phyloP scores from a whole-genome alignment of 768 basidiomycete genomes.

The Chiua virens region DNA sequence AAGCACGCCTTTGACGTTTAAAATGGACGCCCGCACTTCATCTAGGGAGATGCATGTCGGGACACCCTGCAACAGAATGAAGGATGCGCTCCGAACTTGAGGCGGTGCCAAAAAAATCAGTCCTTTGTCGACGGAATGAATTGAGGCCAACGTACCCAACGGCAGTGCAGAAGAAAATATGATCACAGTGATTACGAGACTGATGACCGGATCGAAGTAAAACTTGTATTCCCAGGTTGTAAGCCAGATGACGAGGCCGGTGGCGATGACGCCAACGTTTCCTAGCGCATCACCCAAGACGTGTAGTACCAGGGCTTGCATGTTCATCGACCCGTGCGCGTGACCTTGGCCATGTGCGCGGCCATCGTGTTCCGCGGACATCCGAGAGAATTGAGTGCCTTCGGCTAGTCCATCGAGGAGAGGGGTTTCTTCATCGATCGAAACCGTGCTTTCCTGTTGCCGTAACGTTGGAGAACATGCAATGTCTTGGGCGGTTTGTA shows the following conservation, averaged over 20 bases:
- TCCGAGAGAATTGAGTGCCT: conserved; percentile 7
- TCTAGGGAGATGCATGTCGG: conserved; percentile 88
- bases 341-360: conserved; percentile 32
- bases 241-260: conserved; percentile 93
- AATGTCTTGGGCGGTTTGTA: conserved; percentile 84
- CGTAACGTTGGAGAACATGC: conserved; percentile 36
- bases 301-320: conserved; percentile 93
- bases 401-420: conserved; percentile 32
- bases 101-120: conserved; percentile 12
- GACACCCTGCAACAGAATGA: conserved; percentile 93
- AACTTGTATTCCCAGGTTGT: conserved; percentile 81
- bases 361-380: conserved; percentile 13
- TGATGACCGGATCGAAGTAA: conserved; percentile 92
- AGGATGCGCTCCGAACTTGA: conserved; percentile 84
- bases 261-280: conserved; percentile 95
- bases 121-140: background rate
- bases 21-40: conserved; percentile 80
- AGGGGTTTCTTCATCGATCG: conserved; percentile 43
- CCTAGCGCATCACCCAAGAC: conserved; percentile 97
- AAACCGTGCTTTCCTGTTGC: conserved; percentile 1
- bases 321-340: conserved; percentile 86
- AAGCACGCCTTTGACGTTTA: conserved; percentile 76
- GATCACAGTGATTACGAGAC: conserved; percentile 90
- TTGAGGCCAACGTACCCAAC: conserved; percentile 52
- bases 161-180: conserved; percentile 96